phyloP scores from a whole-genome alignment of 2,329 filamentous ascomycete genomes.

The Davidsoniella virescens region DNA sequence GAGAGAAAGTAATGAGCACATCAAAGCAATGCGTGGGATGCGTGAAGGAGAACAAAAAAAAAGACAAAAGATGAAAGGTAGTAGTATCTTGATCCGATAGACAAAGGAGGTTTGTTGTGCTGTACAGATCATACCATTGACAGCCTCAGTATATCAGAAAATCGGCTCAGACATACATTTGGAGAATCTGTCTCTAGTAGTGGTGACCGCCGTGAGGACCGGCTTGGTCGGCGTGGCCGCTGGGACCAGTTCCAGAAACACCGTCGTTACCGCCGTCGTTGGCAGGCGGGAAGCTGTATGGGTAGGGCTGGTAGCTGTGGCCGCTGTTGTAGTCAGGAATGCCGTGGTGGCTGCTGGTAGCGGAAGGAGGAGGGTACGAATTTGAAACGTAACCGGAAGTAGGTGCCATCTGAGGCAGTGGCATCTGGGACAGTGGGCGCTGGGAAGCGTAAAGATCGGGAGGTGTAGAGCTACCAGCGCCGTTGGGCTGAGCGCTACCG shows the following conservation, averaged over 20 bases:
- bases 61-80: neutral
- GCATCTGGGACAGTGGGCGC: constrained; percentile 6
- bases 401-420: constrained; percentile 4
- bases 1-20: neutral
- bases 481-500: neutral
- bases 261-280: neutral
- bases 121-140: neutral
- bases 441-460: neutral
- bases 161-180: neutral
- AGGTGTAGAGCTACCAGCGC: neutral
- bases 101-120: neutral
- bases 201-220: constrained; percentile 37
- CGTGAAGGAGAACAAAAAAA: neutral
- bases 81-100: neutral
- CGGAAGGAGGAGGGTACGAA: constrained; percentile 14
- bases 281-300: neutral
- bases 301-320: constrained; percentile 40
- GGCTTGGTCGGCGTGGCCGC: constrained; percentile 30
- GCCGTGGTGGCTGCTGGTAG: constrained; percentile 33
- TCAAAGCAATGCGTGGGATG: neutral
- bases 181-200: neutral
- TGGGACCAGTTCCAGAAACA: neutral
- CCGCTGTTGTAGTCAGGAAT: constrained; percentile 38
- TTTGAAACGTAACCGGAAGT: neutral
- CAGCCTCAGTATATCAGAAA: neutral